A percentile compares a stretch with the other conserved stretches of the same genome.
phyloP scores from a whole-genome alignment of 345 rosid genomes.

The Trapa bicornis region DNA sequence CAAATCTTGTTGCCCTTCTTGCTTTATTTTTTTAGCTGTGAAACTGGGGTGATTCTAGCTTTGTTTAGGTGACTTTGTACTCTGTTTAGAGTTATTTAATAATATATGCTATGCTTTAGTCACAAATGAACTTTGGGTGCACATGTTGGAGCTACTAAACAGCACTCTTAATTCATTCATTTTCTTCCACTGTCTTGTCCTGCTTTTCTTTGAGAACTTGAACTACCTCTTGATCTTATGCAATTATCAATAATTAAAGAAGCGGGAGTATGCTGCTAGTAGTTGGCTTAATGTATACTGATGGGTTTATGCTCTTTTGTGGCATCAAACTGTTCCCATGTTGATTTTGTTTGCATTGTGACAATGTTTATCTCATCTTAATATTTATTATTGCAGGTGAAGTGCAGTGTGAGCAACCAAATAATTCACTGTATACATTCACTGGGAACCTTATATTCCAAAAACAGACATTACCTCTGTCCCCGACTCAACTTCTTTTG shows the following conservation, averaged over 20 bases:
- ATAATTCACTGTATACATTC: constrained; percentile 94
- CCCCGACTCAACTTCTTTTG: constrained; percentile 85
- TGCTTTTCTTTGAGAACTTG: neutral
- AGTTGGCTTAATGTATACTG: neutral
- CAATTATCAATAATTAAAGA: neutral
- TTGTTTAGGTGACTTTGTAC: neutral
- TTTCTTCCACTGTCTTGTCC: neutral
- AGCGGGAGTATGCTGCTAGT: neutral
- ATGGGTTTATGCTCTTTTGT: neutral
- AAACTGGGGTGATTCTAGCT: neutral
- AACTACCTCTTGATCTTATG: neutral
- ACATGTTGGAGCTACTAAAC: neutral
- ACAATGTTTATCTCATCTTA: constrained; percentile 1
- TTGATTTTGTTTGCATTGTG: neutral
- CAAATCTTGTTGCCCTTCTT: neutral
- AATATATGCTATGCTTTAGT: neutral
- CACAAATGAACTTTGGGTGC: neutral
- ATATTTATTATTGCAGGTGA: constrained; percentile 56
- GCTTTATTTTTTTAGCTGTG: neutral
- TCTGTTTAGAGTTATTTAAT: neutral
- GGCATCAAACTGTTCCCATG: neutral
- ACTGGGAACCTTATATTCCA: constrained; percentile 86
- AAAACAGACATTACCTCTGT: constrained; percentile 82
- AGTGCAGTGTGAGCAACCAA: constrained; percentile 98
- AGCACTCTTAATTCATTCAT: neutral